Evolutionary conservation across 331 rosid genomes (phyloP), one percentile per base, ranked within the genome.

Genomic region (Telfairia occidentalis): DNA sequence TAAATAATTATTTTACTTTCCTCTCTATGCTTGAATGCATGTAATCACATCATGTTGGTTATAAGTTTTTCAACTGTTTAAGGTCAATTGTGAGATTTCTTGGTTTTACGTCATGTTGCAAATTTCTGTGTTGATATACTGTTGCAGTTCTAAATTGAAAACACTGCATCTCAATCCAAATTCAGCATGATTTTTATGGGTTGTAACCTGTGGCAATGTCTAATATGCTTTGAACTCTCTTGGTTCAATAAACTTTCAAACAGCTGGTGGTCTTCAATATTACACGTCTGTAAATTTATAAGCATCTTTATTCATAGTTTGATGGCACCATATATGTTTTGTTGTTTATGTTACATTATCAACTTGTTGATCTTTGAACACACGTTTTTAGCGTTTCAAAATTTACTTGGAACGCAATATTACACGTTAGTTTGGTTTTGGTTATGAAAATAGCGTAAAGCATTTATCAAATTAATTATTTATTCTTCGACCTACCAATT

Each of bases 1-100:
- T 94, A 86, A 83, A 34, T 32, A 38, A 70, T 81, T 61, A 34
- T 52, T 29, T 9, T 29, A 23, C 75, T n/a, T 71, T 18, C 24
- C 71, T 64, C 75, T 40, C 38, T 23, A n/a, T 69, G 29, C 30
- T 28, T 46, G 10, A 16, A 37, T 67, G 32, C 42, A 57, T 43
- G 35, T 9, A 71, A 65, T 16, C 9, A 15, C 26, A 46, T 71
- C 57, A 26, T 52, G 16, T 71, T 45, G 28, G 58, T 52, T 21
- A 73, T 5, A 73, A 9, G 9, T 48, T 26, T 28, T 71, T 16
- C 60, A 46, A 49, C 60, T 6, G 26, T 71, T 49, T 29, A 30
- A 71, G 43, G 74, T 67, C 23, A 24, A 12, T 43, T 23, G n/a
- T 40, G 50, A 24, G 23, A 43, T 26, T 69, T 69, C 74, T 24